Percentiles rank a stretch among this genome's conserved stretches.
Evolutionary conservation across 1,284 basidiomycete species (phyloP).

Genomic region (Pseudozyma sp.): DNA sequence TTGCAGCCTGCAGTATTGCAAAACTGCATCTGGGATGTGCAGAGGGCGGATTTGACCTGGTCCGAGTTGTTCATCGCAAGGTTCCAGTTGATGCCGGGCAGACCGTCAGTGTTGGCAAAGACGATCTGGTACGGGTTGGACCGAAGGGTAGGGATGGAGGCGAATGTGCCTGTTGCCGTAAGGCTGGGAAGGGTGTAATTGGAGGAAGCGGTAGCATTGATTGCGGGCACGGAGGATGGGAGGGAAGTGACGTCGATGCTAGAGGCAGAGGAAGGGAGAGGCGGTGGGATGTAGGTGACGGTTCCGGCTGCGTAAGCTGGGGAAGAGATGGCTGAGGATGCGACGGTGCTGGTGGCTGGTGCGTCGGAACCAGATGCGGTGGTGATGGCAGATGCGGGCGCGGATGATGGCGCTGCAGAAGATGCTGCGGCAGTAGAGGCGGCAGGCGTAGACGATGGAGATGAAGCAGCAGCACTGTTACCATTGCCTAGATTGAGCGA

Average conservation of each 20-base stretch:
- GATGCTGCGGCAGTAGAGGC: conserved; percentile 9
- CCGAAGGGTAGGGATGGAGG: conserved; percentile 24
- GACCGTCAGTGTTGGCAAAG: conserved; percentile 38
- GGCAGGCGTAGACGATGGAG: conserved; percentile 4
- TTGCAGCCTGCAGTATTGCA: conserved; percentile 61
- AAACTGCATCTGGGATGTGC: conserved; percentile 58
- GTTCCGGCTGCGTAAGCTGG: conserved; percentile 46
- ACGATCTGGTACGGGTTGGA: conserved; percentile 51
- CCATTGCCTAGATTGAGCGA: conserved; percentile 31
- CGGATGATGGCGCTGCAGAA: conserved; percentile 8
- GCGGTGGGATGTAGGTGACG: conserved; percentile 37
- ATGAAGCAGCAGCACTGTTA: conserved; percentile 8
- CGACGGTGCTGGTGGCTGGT: conserved; percentile 28
- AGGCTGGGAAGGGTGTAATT: conserved; percentile 55
- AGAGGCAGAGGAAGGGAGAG: conserved; percentile 23
- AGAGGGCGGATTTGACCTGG: conserved; percentile 42
- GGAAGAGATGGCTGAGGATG: conserved; percentile 19
- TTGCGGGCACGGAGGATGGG: conserved; percentile 26
- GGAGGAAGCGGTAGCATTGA: conserved; percentile 41
- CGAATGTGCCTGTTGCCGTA: conserved; percentile 46
- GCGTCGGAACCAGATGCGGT: conserved; percentile 28
- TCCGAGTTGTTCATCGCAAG: conserved; percentile 31
- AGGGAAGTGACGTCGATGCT: conserved; percentile 36
- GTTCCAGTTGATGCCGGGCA: conserved; percentile 44
- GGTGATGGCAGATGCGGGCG: conserved; percentile 18